Evolutionary conservation across 768 basidiomycete genomes (phyloP).

Genomic region (Podaxis sp.): DNA sequence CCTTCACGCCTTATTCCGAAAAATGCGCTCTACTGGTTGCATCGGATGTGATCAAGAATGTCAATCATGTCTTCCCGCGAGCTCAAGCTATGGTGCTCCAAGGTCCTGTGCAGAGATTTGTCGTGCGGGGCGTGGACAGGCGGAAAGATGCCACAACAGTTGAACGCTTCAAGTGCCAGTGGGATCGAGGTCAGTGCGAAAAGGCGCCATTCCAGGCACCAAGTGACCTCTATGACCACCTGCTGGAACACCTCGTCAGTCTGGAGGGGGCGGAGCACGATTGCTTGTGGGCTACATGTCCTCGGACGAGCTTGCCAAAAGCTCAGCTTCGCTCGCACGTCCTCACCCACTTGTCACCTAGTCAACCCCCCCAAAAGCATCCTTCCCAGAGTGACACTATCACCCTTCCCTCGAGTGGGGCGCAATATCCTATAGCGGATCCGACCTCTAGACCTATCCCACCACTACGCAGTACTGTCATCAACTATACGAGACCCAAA

Average conservation of each 20-base stretch:
- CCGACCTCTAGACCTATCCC: constrained; percentile 73
- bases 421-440: constrained; percentile 54
- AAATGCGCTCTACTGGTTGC: constrained; percentile 71
- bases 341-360: constrained; percentile 72
- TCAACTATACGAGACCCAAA: constrained; percentile 59
- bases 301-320: constrained; percentile 44
- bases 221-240: constrained; percentile 72
- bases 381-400: constrained; percentile 74
- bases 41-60: constrained; percentile 93
- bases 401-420: constrained; percentile 57
- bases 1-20: constrained; percentile 63
- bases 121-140: constrained; percentile 84
- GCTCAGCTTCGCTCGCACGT: constrained; percentile 62
- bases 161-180: constrained; percentile 75
- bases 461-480: constrained; percentile 61
- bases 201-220: constrained; percentile 47
- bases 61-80: constrained; percentile 79
- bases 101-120: constrained; percentile 71
- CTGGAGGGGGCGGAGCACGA: constrained; percentile 38
- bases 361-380: constrained; percentile 54
- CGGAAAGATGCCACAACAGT: constrained; percentile 55
- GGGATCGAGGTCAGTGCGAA: constrained; percentile 64
- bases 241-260: constrained; percentile 56
- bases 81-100: constrained; percentile 86
- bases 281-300: constrained; percentile 77